A percentile compares a stretch with the other conserved stretches of the same genome.
Conservation (phyloP, 139 green algal species). For the Marvania coccoides region DNA sequence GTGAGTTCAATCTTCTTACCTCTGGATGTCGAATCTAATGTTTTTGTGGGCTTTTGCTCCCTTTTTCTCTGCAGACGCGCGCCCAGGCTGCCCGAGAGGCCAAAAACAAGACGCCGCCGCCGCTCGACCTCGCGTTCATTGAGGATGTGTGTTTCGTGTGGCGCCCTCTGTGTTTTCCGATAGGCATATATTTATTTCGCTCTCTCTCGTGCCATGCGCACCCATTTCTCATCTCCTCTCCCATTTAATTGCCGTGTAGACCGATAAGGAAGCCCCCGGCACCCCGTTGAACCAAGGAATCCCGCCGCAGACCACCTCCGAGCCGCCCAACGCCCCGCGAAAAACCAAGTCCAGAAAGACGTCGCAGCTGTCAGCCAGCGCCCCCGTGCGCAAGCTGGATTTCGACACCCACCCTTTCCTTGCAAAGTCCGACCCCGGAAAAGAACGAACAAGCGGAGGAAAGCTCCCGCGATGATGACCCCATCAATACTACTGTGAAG, state of each 20-base stretch:
- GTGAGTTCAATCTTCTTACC: too few species aligned
- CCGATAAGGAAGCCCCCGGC: not conserved
- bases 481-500: not conserved
- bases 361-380: not conserved
- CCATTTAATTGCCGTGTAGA: not conserved
- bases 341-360: not conserved
- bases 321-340: constrained; percentile 2
- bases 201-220: not conserved
- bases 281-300: constrained; percentile 1
- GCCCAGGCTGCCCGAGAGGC: not conserved
- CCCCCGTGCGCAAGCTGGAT: constrained; percentile 13
- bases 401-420: constrained; percentile 8
- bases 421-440: not conserved
- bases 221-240: not conserved
- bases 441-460: not conserved
- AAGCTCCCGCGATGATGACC: not conserved
- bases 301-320: not conserved
- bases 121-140: too few species aligned
- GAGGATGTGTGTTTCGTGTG: too few species aligned
- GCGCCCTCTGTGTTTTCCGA: too few species aligned
- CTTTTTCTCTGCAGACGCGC: not conserved
- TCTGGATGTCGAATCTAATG: too few species aligned
- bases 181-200: too few species aligned
- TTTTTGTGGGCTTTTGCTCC: too few species aligned
- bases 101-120: too few species aligned